Percentiles rank a stretch among this genome's conserved stretches.
These are phyloP conservation scores for Cystoderma amianthinum DNA, from an alignment of 768 basidiomycete genomes.

Conservation along the genomic window DNA sequence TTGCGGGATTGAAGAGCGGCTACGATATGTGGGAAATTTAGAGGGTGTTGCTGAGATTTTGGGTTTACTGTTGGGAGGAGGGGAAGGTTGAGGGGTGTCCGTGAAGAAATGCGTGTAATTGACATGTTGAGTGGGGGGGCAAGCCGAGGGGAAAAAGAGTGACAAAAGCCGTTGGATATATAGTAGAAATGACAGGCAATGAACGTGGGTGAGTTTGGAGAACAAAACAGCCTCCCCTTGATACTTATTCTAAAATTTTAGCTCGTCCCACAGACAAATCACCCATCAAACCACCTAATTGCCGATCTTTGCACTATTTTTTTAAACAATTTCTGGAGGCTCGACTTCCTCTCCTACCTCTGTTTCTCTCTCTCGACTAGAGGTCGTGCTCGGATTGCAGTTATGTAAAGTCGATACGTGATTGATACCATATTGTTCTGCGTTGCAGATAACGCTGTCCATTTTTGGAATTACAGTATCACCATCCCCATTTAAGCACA, in stretches of 20 bases:
- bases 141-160: background rate
- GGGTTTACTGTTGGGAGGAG: slow-evolving; percentile 12
- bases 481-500: too few relatives aligned
- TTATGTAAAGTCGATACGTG: too few relatives aligned
- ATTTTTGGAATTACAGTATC: too few relatives aligned
- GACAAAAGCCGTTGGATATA: too few relatives aligned
- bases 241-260: background rate
- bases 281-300: background rate
- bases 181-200: background rate
- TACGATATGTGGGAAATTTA: slow-evolving; percentile 17
- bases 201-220: background rate
- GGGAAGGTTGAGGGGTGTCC: slow-evolving; percentile 25
- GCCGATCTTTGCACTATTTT: too few relatives aligned
- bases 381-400: too few relatives aligned
- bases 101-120: slow-evolving; percentile 20
- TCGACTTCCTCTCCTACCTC: too few relatives aligned
- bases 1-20: slow-evolving; percentile 34
- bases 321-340: too few relatives aligned
- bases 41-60: slow-evolving; percentile 10
- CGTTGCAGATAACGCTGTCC: too few relatives aligned
- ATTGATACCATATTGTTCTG: too few relatives aligned
- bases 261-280: too few relatives aligned
- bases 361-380: too few relatives aligned
- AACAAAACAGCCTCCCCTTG: background rate
- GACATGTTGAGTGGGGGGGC: slow-evolving; percentile 10